Evolutionary conservation across 495 filamentous ascomycete genomes (phyloP), one percentile per base, ranked within the genome.

Genomic region (Niebla homalea): DNA sequence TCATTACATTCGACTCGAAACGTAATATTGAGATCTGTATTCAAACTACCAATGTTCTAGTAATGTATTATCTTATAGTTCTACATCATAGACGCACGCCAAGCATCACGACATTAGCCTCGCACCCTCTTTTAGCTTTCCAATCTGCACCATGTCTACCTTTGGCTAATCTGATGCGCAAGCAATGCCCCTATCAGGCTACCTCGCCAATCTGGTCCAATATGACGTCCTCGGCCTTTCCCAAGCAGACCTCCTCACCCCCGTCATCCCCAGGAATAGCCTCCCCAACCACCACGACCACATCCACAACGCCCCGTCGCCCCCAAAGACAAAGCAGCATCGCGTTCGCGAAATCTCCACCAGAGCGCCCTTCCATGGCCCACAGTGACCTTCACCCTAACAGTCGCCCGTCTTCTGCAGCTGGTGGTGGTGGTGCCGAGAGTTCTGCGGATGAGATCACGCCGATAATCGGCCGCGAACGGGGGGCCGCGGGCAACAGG

Each of bases 381-480:
- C 26, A 11, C 26, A 32, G 12, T 32, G 26, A 32, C 26, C 26
- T 11, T 1, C 1, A 6, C 26, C 1, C 43, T 10, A 21, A 19
- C 43, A n/a, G n/a, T n/a, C 19, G 43, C 23, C 19, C 43, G 11
- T 8, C 18, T 11, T 16, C n/a, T 19, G 19, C 19, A 22, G 43
- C 10, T 19, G 40, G 18, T 8, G 18, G 40, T 19, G 18, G 18
- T 19, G 40, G 23, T 26, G 48, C 44, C 4, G 56, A 58, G 23
- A 51, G 38, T 23, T 58, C 58, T 10, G 50, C 56, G 11, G 62
- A 65, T 25, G 62, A 65, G 47, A 60, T 56, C 22, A 65, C 62
- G 15, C 57, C 62, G 4, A 64, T 65, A 10, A 48, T 59, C 20
- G 40, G 41, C n/a, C 26, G 48, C n/a, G 57, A 57, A 22, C 48